Percentiles rank a stretch among this genome's conserved stretches.
These are phyloP conservation scores for Tuber umbilicatum DNA, from an alignment of 495 filamentous ascomycete species.

Conservation along the genomic window DNA sequence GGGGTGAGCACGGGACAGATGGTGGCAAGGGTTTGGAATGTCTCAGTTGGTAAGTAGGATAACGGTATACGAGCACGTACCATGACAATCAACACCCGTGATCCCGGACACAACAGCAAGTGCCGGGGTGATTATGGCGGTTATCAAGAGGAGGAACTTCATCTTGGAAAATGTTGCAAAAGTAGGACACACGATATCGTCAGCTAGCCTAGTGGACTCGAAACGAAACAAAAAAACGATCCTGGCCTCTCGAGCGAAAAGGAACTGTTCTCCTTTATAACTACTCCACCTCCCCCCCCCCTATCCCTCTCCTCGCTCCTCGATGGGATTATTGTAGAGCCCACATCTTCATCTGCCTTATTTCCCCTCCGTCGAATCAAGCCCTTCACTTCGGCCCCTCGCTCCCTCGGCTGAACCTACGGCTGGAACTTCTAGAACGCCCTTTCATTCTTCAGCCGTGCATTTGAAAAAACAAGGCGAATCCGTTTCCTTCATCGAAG, in stretches of 20 bases:
- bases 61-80: neutral
- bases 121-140: neutral
- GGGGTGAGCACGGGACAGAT: neutral
- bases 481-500: neutral
- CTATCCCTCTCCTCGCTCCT: neutral
- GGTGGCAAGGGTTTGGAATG: slow-evolving; percentile 3
- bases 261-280: neutral
- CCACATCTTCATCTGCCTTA: neutral
- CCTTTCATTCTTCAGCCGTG: neutral
- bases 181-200: neutral
- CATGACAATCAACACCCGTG: slow-evolving; percentile 5
- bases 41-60: neutral
- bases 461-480: neutral
- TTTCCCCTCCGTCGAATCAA: neutral
- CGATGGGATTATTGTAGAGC: neutral
- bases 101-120: neutral
- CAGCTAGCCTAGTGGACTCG: neutral
- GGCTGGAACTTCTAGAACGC: neutral
- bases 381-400: neutral
- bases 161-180: neutral
- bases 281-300: neutral
- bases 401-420: neutral
- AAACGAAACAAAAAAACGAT: neutral
- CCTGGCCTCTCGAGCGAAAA: neutral
- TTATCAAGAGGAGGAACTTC: neutral